Evolutionary conservation across 2,329 filamentous ascomycete species (phyloP).

Genomic region (Botryotinia narcissicola): DNA sequence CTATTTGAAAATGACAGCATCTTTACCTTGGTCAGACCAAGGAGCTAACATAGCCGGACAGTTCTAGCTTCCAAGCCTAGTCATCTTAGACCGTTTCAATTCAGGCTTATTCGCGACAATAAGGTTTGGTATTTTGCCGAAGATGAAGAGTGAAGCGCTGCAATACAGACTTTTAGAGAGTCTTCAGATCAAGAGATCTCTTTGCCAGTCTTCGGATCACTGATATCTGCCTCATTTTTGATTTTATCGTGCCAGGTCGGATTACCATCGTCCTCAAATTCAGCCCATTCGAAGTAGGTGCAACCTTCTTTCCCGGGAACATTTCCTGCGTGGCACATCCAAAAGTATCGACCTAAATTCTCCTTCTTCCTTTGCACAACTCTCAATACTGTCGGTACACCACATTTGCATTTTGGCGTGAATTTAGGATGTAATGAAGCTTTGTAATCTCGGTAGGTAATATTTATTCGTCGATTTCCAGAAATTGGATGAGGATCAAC

Average conservation of each 20-base stretch:
- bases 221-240: neutral
- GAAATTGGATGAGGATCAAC: slow-evolving; percentile 84
- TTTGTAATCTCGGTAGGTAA: slow-evolving; percentile 90
- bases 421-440: slow-evolving; percentile 70
- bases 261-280: slow-evolving; percentile 82
- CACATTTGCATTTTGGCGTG: slow-evolving; percentile 77
- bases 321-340: slow-evolving; percentile 84
- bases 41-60: neutral
- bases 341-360: slow-evolving; percentile 79
- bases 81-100: neutral
- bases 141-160: neutral
- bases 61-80: neutral
- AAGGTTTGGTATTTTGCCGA: no score
- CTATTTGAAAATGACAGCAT: neutral
- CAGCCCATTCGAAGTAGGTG: slow-evolving; percentile 79
- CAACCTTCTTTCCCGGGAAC: slow-evolving; percentile 68
- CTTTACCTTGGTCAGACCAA: neutral
- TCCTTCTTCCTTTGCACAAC: slow-evolving; percentile 78
- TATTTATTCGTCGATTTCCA: slow-evolving; percentile 79
- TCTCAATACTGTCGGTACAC: slow-evolving; percentile 64
- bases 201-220: neutral
- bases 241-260: slow-evolving; percentile 55
- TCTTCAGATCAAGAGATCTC: neutral
- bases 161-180: neutral
- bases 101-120: no score